Percentiles rank a stretch among this genome's conserved stretches.
Conservation (phyloP, 2,329 filamentous ascomycete genomes). For the Colletotrichum neosansevieriae region DNA sequence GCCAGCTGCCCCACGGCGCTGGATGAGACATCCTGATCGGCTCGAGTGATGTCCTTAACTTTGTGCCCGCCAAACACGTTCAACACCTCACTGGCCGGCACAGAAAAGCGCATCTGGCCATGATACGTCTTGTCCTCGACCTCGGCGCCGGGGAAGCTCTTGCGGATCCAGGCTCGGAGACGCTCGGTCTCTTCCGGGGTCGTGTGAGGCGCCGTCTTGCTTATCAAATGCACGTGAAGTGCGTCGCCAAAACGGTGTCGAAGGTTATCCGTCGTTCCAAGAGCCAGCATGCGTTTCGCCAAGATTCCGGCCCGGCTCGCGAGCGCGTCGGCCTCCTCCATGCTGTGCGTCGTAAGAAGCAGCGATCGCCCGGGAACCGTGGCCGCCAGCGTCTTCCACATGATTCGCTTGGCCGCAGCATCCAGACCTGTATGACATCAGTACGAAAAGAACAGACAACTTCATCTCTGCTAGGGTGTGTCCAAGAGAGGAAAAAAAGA, state of each 20-base stretch:
- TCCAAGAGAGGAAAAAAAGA: too few relatives aligned
- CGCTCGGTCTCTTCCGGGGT: conserved; percentile 73
- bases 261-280: conserved; percentile 80
- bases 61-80: conserved; percentile 40
- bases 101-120: conserved; percentile 87
- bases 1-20: conserved; percentile 77
- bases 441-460: too few relatives aligned
- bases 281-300: conserved; percentile 85
- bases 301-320: conserved; percentile 88
- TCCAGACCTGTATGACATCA: conserved; percentile 67
- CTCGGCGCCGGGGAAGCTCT: conserved; percentile 71
- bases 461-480: too few relatives aligned
- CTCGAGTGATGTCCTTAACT: conserved; percentile 43
- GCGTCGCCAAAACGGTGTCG: conserved; percentile 81
- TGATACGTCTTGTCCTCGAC: conserved; percentile 83
- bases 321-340: conserved; percentile 95
- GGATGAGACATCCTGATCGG: conserved; percentile 47
- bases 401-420: conserved; percentile 88
- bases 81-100: conserved; percentile 65
- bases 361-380: conserved; percentile 84
- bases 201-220: conserved; percentile 80
- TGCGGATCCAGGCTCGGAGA: conserved; percentile 75
- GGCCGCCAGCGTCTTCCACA: conserved; percentile 87
- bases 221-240: conserved; percentile 85
- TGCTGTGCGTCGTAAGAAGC: conserved; percentile 90